Conservation (phyloP, 208 protist genomes). For the Leishmania tarentolae region DNA sequence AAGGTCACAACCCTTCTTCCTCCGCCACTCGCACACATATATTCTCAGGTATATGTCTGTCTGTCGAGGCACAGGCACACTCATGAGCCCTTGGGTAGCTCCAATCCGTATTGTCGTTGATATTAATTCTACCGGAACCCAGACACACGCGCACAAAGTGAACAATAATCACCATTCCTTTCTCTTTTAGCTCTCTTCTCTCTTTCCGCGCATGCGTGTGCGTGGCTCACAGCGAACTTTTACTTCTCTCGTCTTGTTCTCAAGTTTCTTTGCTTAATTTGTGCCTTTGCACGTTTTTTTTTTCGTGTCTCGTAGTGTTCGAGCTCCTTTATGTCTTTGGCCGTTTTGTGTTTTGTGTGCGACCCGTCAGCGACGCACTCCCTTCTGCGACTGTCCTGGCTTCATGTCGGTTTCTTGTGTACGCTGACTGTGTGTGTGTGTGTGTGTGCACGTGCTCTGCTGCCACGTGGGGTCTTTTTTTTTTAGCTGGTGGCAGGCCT, state of each 20-base stretch:
- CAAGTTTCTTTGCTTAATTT: neutral
- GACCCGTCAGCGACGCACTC: neutral
- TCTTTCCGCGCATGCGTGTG: neutral
- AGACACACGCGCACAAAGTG: neutral
- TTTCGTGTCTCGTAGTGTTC: too few relatives aligned
- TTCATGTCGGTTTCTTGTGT: neutral
- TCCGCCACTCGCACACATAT: neutral
- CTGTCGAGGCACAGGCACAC: neutral
- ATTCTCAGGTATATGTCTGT: neutral
- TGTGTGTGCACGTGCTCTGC: neutral
- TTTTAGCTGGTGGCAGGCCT: too few relatives aligned
- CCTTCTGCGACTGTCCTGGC: neutral
- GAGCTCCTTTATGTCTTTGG: too few relatives aligned
- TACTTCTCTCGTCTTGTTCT: too few relatives aligned
- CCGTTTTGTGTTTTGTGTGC: neutral
- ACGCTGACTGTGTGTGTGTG: neutral
- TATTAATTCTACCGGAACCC: too few relatives aligned
- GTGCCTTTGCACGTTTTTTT: neutral
- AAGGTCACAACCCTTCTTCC: neutral
- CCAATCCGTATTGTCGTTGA: neutral
- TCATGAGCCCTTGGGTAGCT: neutral
- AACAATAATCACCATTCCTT: neutral
- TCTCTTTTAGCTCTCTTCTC: neutral
- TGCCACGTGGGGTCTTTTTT: neutral
- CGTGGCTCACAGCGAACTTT: too few relatives aligned